Evolutionary conservation across 148 eudicot species (phyloP).

Genomic region (Nepenthes gracilis): DNA sequence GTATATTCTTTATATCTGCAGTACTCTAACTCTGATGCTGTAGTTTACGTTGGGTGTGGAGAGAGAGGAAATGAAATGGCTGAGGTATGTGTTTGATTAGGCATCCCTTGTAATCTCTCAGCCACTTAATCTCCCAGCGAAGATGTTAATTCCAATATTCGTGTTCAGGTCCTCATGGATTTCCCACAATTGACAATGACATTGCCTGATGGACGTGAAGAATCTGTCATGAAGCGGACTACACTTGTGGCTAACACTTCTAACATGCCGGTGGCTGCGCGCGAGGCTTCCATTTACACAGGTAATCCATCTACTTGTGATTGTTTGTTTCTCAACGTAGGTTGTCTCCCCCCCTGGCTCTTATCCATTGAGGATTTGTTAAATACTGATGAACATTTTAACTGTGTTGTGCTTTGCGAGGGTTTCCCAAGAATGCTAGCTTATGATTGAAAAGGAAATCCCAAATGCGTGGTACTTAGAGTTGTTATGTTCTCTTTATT

Average conservation of each 20-base stretch:
- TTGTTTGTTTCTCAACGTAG: neutral
- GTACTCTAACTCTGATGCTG: conserved; percentile 99
- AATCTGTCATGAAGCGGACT: conserved; percentile 98
- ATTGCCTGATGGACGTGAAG: conserved; percentile 98
- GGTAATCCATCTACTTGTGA: conserved; percentile 19
- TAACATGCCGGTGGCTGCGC: conserved; percentile 99
- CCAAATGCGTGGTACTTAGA: too few relatives aligned
- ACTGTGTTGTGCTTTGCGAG: too few relatives aligned
- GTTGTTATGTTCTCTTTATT: too few relatives aligned
- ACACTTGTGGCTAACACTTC: conserved; percentile 99
- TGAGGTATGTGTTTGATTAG: conserved; percentile 47
- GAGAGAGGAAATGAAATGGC: conserved; percentile 99
- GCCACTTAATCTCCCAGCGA: neutral
- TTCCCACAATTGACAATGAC: conserved; percentile 99
- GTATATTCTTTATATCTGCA: conserved; percentile 23
- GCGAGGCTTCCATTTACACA: conserved; percentile 99
- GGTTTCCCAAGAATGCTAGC: too few relatives aligned
- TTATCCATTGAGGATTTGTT: neutral
- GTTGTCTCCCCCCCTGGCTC: neutral
- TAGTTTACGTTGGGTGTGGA: conserved; percentile 98
- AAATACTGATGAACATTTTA: too few relatives aligned
- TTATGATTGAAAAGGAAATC: too few relatives aligned
- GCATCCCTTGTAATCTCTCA: conserved; percentile 1
- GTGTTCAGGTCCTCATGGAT: conserved; percentile 89
- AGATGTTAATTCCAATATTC: neutral